These are phyloP conservation scores for Coemansia sp. DNA, from an alignment of 371 early-diverging fungal species.

Conservation along the genomic window DNA sequence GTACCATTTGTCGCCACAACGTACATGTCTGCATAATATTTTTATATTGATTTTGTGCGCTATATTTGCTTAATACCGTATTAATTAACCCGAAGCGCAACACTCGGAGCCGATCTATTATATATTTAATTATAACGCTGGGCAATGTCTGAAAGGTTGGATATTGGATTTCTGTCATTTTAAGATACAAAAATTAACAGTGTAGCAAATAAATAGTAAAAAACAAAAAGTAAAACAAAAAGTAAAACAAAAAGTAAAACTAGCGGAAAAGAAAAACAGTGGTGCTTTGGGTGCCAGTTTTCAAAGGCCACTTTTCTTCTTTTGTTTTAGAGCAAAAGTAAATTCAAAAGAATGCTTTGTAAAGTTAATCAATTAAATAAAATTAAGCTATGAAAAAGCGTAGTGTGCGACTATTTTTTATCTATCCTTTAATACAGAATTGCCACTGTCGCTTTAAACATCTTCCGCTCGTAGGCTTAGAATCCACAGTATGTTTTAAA, in stretches of 20 bases:
- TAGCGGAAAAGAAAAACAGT: background rate
- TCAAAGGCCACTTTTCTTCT: no score
- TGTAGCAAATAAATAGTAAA: background rate
- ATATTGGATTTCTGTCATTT: background rate
- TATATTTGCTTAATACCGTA: no score
- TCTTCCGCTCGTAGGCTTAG: conserved; percentile 22
- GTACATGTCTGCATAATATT: background rate
- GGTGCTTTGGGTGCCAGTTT: no score
- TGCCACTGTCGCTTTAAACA: conserved; percentile 50
- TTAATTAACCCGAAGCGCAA: no score
- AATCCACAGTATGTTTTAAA: conserved; percentile 52
- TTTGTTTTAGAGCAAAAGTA: no score
- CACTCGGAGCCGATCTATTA: background rate
- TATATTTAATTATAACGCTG: background rate
- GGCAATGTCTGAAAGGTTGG: background rate
- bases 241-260: background rate
- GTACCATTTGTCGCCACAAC: background rate
- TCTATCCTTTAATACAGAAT: conserved; percentile 24
- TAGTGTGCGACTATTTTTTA: no score
- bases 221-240: background rate
- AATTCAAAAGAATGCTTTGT: no score
- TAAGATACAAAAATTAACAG: no score
- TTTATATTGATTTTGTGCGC: background rate
- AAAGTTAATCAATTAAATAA: no score
- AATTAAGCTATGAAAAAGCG: no score